These are phyloP conservation scores for Candida nanaspora DNA, from an alignment of 805 yeast species.

Conservation along the genomic window DNA sequence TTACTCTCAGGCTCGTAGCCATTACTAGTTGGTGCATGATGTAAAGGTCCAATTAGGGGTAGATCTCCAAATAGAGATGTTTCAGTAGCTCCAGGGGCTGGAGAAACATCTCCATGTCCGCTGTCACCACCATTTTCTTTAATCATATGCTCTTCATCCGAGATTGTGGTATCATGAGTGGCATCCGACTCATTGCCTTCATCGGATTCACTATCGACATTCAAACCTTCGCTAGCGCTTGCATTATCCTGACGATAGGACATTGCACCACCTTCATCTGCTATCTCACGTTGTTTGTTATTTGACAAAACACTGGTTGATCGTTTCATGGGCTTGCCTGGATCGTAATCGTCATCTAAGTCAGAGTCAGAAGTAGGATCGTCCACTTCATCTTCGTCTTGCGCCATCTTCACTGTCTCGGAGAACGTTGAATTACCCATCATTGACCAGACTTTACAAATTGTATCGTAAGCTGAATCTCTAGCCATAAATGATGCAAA, in stretches of 20 bases:
- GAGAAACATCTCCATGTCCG: too few species aligned
- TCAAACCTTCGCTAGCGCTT: neutral
- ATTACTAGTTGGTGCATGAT: slow-evolving; percentile 28
- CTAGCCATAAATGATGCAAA: slow-evolving; percentile 63
- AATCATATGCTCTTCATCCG: slow-evolving; percentile 25
- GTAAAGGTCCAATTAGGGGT: slow-evolving; percentile 30
- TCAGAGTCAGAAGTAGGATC: slow-evolving; percentile 20
- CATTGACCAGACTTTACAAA: slow-evolving; percentile 57
- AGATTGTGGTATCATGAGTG: slow-evolving; percentile 20
- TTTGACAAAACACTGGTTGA: neutral
- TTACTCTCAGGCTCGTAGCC: slow-evolving; percentile 36
- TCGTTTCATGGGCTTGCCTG: slow-evolving; percentile 1
- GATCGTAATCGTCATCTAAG: slow-evolving; percentile 12
- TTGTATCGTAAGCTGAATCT: slow-evolving; percentile 43
- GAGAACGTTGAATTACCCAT: slow-evolving; percentile 16
- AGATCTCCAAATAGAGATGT: slow-evolving; percentile 28
- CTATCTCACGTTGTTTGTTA: slow-evolving; percentile 1
- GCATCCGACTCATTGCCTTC: slow-evolving; percentile 14
- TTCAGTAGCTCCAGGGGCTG: slow-evolving; percentile 10
- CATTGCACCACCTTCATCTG: slow-evolving; percentile 4
- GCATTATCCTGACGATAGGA: neutral
- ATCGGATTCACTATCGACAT: slow-evolving; percentile 6
- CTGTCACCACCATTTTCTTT: slow-evolving; percentile 14
- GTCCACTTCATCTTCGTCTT: slow-evolving; percentile 22
- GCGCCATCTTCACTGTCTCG: slow-evolving; percentile 14